A percentile compares a stretch with the other conserved stretches of the same genome.
phyloP scores from a whole-genome alignment of 2,329 filamentous ascomycete genomes.

The Zymoseptoria brevis region DNA sequence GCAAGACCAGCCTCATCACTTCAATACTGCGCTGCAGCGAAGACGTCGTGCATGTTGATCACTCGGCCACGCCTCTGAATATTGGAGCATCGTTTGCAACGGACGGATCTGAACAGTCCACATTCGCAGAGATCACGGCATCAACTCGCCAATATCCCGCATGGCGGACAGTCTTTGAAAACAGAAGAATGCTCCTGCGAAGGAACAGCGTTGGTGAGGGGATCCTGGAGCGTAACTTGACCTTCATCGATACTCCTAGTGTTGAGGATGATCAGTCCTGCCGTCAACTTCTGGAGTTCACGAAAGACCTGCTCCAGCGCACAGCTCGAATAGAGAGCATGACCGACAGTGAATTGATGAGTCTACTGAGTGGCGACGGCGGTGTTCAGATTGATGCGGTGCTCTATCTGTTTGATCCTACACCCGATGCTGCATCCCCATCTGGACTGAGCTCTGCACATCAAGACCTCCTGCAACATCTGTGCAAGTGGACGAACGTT shows the following conservation, averaged over 20 bases:
- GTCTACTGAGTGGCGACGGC: slow-evolving; percentile 70
- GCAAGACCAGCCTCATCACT: slow-evolving; percentile 84
- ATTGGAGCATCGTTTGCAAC: slow-evolving; percentile 13
- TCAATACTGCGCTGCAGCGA: slow-evolving; percentile 79
- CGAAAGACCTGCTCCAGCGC: slow-evolving; percentile 61
- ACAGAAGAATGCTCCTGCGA: slow-evolving; percentile 51
- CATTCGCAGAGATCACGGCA: slow-evolving; percentile 36
- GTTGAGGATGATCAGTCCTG: slow-evolving; percentile 48
- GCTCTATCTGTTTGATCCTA: slow-evolving; percentile 68
- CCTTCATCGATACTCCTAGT: slow-evolving; percentile 80
- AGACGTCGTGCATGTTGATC: slow-evolving; percentile 90
- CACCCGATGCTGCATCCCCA: slow-evolving; percentile 26
- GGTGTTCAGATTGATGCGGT: slow-evolving; percentile 78
- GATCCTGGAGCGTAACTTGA: slow-evolving; percentile 82
- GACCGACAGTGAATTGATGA: slow-evolving; percentile 65
- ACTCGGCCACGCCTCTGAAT: slow-evolving; percentile 29
- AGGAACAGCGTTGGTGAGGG: slow-evolving; percentile 66
- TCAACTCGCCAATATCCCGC: slow-evolving; percentile 60
- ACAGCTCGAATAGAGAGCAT: slow-evolving; percentile 55
- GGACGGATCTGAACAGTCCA: slow-evolving; percentile 6
- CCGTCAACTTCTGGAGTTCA: slow-evolving; percentile 43
- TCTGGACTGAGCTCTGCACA: slow-evolving; percentile 11
- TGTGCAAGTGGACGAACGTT: slow-evolving; percentile 71
- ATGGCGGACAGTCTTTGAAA: slow-evolving; percentile 80
- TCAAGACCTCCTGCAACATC: slow-evolving; percentile 23